Percentiles rank a stretch among this genome's conserved stretches.
These are phyloP conservation scores for Nakataea oryzae DNA, from an alignment of 2,329 filamentous ascomycete species.

Conservation along the genomic window DNA sequence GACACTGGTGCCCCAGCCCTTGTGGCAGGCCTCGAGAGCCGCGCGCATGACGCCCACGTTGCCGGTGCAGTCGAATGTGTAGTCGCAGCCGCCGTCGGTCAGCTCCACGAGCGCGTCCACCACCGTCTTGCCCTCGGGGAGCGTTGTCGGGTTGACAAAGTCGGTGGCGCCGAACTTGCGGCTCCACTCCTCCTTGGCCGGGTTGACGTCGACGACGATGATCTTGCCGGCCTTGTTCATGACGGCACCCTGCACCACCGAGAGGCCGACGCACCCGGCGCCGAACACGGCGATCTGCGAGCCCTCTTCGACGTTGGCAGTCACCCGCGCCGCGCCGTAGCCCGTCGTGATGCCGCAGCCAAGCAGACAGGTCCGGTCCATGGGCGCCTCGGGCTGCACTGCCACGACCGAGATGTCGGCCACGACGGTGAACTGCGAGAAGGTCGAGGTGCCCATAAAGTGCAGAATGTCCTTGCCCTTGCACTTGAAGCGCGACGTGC, in stretches of 20 bases:
- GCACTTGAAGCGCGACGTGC: conserved; percentile 87
- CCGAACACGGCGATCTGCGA: conserved; percentile 89
- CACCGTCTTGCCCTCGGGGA: conserved; percentile 62
- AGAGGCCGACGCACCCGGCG: conserved; percentile 89
- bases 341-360: conserved; percentile 98
- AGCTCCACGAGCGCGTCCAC: conserved; percentile 92
- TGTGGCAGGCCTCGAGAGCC: conserved; percentile 95
- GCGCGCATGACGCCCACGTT: conserved; percentile 94
- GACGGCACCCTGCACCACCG: conserved; percentile 87
- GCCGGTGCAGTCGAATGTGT: conserved; percentile 98
- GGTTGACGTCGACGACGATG: conserved; percentile 70
- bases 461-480: conserved; percentile 92
- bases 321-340: conserved; percentile 91
- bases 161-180: conserved; percentile 93
- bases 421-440: conserved; percentile 97
- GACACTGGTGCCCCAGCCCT: conserved; percentile 97
- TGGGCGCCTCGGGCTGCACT: conserved; percentile 79
- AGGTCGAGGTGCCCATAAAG: conserved; percentile 99
- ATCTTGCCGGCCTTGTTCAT: conserved; percentile 71
- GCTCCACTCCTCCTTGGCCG: conserved; percentile 81
- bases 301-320: conserved; percentile 82
- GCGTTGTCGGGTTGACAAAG: conserved; percentile 86
- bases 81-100: conserved; percentile 96
- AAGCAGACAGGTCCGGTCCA: conserved; percentile 92
- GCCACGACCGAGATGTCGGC: conserved; percentile 94